A percentile compares a stretch with the other conserved stretches of the same genome.
These are phyloP conservation scores for Maudiozyma saulgeensis DNA, from an alignment of 805 yeast genomes.

Conservation along the genomic window DNA sequence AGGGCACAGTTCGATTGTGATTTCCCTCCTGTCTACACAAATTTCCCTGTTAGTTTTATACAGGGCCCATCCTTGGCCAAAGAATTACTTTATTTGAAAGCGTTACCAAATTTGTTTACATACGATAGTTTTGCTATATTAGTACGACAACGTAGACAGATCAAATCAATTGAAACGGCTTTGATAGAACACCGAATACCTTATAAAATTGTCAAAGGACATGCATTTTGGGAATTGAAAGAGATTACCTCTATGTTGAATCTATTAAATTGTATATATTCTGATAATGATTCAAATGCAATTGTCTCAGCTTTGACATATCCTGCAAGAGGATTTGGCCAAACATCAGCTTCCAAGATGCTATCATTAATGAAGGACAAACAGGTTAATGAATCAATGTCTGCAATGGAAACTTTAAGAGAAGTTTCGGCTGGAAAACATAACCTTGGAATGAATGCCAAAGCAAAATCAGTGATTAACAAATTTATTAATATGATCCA, in stretches of 20 bases:
- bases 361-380: constrained; percentile 6
- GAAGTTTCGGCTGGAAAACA: not conserved
- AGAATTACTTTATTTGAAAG: constrained; percentile 42
- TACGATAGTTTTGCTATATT: constrained; percentile 64
- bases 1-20: constrained; percentile 36
- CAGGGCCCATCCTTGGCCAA: constrained; percentile 55
- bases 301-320: constrained; percentile 44
- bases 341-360: constrained; percentile 34
- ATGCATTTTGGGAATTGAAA: constrained; percentile 68
- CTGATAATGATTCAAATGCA: constrained; percentile 53
- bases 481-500: constrained; percentile 20
- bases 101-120: constrained; percentile 37
- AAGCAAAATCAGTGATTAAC: constrained; percentile 13
- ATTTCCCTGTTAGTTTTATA: constrained; percentile 32
- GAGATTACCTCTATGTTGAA: constrained; percentile 59
- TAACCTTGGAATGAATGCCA: constrained; percentile 12
- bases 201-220: constrained; percentile 60
- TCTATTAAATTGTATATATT: constrained; percentile 51
- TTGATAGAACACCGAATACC: constrained; percentile 50
- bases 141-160: constrained; percentile 53
- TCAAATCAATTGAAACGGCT: constrained; percentile 55
- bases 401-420: not conserved
- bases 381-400: not conserved
- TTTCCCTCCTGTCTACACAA: constrained; percentile 39
- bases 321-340: constrained; percentile 65